Evolutionary conservation across 352 stramenopile species (phyloP), one percentile per base, ranked within the genome.

Genomic region (Globisporangium uncinulatum): DNA sequence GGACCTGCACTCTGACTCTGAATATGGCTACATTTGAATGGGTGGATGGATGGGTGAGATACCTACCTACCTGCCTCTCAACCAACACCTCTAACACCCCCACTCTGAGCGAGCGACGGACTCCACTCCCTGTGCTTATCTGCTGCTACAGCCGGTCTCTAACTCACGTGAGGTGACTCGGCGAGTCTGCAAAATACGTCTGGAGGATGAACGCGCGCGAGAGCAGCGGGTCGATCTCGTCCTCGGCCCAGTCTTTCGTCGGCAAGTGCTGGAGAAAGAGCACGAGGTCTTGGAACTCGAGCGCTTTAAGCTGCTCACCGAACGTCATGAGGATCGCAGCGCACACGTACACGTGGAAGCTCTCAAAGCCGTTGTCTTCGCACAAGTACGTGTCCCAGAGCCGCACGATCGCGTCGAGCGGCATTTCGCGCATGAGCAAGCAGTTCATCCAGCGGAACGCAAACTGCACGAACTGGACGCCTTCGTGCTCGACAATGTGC

Each of bases 401-500:
- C 36, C 98, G 90, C 37, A 99, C 86, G 47, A 99, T 97, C 57
- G 91, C 93, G 61, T 86, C 63, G 46, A 99, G 71, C 52, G 87
- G 88, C 49, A 99, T 90, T 70, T 99, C 98, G 37, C 98, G 83
- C 72, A 99, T 92, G 41, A 99, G 81, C 51, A 99, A 73, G 71
- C 97, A 99, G 82, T 99, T 99, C 94, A 99, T 99, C 97, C 97
- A 99, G 44, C 98, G 97, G 73, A 99, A 99, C 19, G 96, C 95
- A 74, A 99, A 99, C 79, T 99, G 96, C 50, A 99, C 94, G 69
- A 99, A 99, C 69, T 98, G 87, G 62, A 99, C 91, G 15, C 80
- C 92, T 52, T 97, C 87, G 7, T 84, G 76, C 63, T 96, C 76
- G 15, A 99, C 85, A 58, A 94, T 91, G 76, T 99, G 96, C 59